Evolutionary conservation across 2,329 filamentous ascomycete genomes (phyloP).

Genomic region (Nemania bipapillata): DNA sequence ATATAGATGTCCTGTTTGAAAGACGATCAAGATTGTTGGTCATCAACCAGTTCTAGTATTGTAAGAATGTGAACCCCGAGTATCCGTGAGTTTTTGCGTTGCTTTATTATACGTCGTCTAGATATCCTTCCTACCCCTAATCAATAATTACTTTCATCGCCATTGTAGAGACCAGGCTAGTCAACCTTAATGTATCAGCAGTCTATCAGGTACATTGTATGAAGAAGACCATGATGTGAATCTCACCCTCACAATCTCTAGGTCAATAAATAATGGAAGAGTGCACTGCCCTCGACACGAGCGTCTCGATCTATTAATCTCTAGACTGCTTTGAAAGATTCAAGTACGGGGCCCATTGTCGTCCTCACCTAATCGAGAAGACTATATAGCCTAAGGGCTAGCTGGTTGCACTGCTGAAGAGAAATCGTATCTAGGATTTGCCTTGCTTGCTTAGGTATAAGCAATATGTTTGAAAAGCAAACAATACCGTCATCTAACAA

Average conservation of each 20-base stretch:
- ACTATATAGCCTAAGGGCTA: too few relatives aligned
- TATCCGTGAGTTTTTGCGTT: conserved; percentile 16
- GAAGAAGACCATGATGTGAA: not conserved
- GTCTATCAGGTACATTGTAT: conserved; percentile 6
- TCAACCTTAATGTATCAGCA: too few relatives aligned
- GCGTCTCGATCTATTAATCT: conserved; percentile 18
- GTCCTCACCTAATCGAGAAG: too few relatives aligned
- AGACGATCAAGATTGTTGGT: conserved; percentile 3
- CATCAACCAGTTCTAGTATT: conserved; percentile 30
- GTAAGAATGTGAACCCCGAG: conserved; percentile 22
- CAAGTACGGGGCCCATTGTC: too few relatives aligned
- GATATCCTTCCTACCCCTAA: too few relatives aligned
- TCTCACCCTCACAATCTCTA: not conserved
- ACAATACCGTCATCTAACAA: not conserved
- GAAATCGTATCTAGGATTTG: not conserved
- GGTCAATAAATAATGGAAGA: conserved; percentile 12
- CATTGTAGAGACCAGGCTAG: too few relatives aligned
- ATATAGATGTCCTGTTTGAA: conserved; percentile 26
- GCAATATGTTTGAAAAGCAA: not conserved
- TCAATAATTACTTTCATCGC: too few relatives aligned
- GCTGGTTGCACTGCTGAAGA: not conserved
- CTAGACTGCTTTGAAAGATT: too few relatives aligned
- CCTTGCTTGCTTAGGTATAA: not conserved
- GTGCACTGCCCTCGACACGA: conserved; percentile 16
- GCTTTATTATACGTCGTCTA: not conserved